Evolutionary conservation across 1,284 basidiomycete genomes (phyloP).

Genomic region (Apiotrichum montevideense): DNA sequence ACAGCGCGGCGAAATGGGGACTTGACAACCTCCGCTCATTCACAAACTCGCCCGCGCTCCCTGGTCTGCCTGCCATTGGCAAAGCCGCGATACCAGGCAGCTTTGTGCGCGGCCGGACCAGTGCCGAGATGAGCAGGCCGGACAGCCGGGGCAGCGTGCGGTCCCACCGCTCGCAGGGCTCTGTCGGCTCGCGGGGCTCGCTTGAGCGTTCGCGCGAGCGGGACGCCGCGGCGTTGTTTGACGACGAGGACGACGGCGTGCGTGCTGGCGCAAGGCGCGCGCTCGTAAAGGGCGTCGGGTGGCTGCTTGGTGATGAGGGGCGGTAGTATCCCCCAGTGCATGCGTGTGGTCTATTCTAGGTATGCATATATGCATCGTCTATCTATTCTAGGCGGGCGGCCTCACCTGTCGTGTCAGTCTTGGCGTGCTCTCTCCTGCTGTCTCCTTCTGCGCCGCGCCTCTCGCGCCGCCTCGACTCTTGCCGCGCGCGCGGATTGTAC

Average conservation of each 20-base stretch:
- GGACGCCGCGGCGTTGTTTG: constrained; percentile 25
- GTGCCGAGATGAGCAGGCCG: background rate
- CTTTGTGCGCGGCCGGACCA: too few species aligned
- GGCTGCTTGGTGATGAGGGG: constrained; percentile 45
- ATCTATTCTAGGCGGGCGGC: background rate
- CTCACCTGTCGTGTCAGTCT: too few species aligned
- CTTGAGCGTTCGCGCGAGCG: constrained; percentile 1
- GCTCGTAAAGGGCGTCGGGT: constrained; percentile 45
- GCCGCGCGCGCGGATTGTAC: too few species aligned
- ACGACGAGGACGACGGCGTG: constrained; percentile 30
- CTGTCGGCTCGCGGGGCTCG: constrained; percentile 1
- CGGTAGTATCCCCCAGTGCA: too few species aligned
- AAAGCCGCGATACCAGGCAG: too few species aligned
- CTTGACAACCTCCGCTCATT: constrained; percentile 11
- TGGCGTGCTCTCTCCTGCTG: too few species aligned
- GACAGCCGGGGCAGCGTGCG: background rate
- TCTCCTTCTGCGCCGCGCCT: too few species aligned
- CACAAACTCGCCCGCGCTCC: constrained; percentile 4
- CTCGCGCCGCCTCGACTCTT: too few species aligned
- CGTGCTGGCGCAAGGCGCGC: constrained; percentile 40
- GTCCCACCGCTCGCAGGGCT: background rate
- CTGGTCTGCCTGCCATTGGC: too few species aligned
- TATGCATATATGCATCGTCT: background rate
- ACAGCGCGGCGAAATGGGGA: constrained; percentile 34
- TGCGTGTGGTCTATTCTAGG: background rate